Evolutionary conservation across 345 rosid genomes (phyloP).

Genomic region (Trapa bicornis): DNA sequence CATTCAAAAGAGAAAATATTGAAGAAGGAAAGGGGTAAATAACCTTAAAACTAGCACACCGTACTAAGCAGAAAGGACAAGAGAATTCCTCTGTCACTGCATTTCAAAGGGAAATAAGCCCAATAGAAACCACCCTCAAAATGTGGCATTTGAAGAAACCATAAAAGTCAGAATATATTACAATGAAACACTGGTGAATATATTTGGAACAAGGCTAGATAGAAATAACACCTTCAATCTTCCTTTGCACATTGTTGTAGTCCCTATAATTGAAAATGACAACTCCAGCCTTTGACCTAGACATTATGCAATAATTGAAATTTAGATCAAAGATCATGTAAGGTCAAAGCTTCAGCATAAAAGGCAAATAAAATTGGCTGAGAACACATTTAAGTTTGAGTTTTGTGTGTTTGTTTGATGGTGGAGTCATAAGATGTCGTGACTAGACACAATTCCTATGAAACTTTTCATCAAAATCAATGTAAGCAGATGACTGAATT

Average conservation of each 20-base stretch:
- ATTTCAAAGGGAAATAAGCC: conserved; percentile 8
- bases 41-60: conserved; percentile 80
- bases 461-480: background rate
- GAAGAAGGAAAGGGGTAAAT: conserved; percentile 2
- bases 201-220: background rate
- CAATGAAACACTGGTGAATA: background rate
- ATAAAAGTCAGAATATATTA: background rate
- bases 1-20: background rate
- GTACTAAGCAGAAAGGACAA: conserved; percentile 86
- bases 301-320: conserved; percentile 7
- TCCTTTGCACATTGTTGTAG: conserved; percentile 44
- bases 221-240: conserved; percentile 61
- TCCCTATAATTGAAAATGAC: conserved; percentile 86
- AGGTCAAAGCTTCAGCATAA: background rate
- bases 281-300: conserved; percentile 57
- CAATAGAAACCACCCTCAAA: too few species aligned
- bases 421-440: background rate
- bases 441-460: background rate
- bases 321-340: background rate
- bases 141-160: background rate
- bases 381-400: background rate
- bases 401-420: background rate
- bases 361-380: background rate
- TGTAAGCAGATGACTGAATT: background rate
- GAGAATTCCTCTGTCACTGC: conserved; percentile 90